Conservation (phyloP, 352 stramenopile genomes). For the Phytophthora niederhauseri region DNA sequence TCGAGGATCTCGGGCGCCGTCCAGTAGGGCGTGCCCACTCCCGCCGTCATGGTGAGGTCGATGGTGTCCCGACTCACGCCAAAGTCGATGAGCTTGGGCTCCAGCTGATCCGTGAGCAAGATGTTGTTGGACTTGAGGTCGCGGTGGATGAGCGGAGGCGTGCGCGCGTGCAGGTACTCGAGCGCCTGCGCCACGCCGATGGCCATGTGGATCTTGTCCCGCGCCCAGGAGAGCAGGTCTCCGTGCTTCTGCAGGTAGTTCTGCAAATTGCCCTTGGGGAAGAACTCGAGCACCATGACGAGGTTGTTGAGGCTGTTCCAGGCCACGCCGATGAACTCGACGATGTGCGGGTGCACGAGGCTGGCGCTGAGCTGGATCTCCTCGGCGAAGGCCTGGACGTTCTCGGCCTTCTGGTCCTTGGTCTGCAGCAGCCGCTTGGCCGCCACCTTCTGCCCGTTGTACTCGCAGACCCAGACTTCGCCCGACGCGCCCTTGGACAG, state of each 20-base stretch:
- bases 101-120: conserved; percentile 66
- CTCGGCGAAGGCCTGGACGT: conserved; percentile 42
- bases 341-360: conserved; percentile 58
- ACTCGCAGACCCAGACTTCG: conserved; percentile 60
- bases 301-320: conserved; percentile 53
- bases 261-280: conserved; percentile 26
- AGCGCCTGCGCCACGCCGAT: conserved; percentile 41
- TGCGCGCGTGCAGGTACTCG: conserved; percentile 37
- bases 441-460: conserved; percentile 45
- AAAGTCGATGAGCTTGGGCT: conserved; percentile 87
- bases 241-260: conserved; percentile 27
- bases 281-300: conserved; percentile 44
- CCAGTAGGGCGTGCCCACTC: conserved; percentile 85
- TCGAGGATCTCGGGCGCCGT: conserved; percentile 78
- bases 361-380: conserved; percentile 64
- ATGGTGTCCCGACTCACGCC: conserved; percentile 51
- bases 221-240: conserved; percentile 34
- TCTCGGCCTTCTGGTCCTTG: conserved; percentile 35
- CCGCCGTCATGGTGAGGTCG: conserved; percentile 49
- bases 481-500: conserved; percentile 42
- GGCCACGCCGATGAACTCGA: conserved; percentile 58
- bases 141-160: conserved; percentile 38
- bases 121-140: conserved; percentile 63
- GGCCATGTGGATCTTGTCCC: conserved; percentile 59
- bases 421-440: conserved; percentile 48